Conservation (phyloP, 2,329 filamentous ascomycete species). For the Xylogone sp. region DNA sequence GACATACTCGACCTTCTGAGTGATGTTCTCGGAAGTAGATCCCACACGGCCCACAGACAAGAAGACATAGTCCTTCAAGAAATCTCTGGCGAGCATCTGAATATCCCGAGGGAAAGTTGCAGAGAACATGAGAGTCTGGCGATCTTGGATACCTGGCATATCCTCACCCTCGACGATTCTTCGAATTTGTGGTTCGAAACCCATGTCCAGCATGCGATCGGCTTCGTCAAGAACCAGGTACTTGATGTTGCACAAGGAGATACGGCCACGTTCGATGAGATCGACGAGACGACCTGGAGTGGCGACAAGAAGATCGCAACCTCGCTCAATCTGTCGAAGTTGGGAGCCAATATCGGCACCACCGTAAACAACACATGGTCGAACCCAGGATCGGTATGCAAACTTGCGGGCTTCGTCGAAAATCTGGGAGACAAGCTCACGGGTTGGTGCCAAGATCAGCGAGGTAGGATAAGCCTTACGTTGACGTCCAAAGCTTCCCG, state of each 20-base stretch:
- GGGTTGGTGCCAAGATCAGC: conserved; percentile 90
- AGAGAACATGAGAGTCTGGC: conserved; percentile 99
- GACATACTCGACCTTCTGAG: conserved; percentile 96
- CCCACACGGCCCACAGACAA: conserved; percentile 97
- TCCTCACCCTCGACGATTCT: conserved; percentile 98
- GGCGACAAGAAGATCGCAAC: conserved; percentile 94
- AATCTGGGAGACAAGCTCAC: conserved; percentile 98
- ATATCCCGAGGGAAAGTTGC: conserved; percentile 99
- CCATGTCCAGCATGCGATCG: conserved; percentile 99
- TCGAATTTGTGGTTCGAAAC: conserved; percentile 99
- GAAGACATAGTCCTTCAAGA: conserved; percentile 99
- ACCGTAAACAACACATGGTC: conserved; percentile 97
- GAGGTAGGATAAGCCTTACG: conserved; percentile 98
- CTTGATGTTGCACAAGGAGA: conserved; percentile 98
- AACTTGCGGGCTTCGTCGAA: conserved; percentile 98
- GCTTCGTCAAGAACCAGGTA: conserved; percentile 98
- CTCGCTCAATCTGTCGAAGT: conserved; percentile 95
- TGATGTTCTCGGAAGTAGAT: conserved; percentile 99
- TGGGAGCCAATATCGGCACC: conserved; percentile 98
- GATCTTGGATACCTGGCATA: conserved; percentile 79
- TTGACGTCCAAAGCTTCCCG: conserved; percentile 80
- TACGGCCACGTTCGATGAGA: conserved; percentile 95
- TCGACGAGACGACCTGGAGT: conserved; percentile 97
- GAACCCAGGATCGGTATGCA: conserved; percentile 97
- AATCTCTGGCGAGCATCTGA: conserved; percentile 97